Base-by-base conservation (phyloP, 2,329 filamentous ascomycete species). In the Diaporthe sp. region DNA sequence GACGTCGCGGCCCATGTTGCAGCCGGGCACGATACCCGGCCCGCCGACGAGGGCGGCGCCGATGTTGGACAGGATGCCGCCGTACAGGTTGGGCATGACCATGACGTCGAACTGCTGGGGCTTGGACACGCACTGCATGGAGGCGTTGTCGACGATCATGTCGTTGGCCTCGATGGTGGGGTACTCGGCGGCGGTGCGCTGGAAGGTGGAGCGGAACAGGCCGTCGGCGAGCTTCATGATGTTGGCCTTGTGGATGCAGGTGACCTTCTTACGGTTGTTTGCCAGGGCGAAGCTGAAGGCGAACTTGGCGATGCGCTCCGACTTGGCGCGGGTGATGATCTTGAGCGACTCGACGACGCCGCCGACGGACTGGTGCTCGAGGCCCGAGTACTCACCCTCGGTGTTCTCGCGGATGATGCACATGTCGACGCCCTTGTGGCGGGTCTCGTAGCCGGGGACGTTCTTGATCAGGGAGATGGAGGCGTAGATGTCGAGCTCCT, bases 341-440 rank as follows among this genome's bases (percentile, higher is more conserved):
- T 99, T 99, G 86, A 99, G 94, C 68, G 96, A 98, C 90, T 99
- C 97, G 81, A 99, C 97, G 80, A 99, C 97, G 80, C 97, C 97
- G 79, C 90, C 91, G 70, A 99, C 97, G 77, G 95, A 97, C 90
- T 98, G 96, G 89, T 99, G 97, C 91, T 99, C 97, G 77, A 99
- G 92, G 77, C 97, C 97, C 78, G 95, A 98, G 91, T 99, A 99
- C 90, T 99, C 97, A 83, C 97, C 97, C 91, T 99, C 97, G 83
- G 97, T 99, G 91, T 99, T 99, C 90, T 99, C 97, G 88, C 97
- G 97, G 87, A 99, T 98, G 87, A 99, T 98, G 92, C 96, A 98
- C 80, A 98, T 92, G 86, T 99, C 97, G 85, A 99, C 95, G 86
- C 97, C 91, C 87, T 97, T 93, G 91, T 99, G 97, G 85, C 97